Base-by-base conservation (phyloP, 2,329 filamentous ascomycete species). In the Cadophora malorum region DNA sequence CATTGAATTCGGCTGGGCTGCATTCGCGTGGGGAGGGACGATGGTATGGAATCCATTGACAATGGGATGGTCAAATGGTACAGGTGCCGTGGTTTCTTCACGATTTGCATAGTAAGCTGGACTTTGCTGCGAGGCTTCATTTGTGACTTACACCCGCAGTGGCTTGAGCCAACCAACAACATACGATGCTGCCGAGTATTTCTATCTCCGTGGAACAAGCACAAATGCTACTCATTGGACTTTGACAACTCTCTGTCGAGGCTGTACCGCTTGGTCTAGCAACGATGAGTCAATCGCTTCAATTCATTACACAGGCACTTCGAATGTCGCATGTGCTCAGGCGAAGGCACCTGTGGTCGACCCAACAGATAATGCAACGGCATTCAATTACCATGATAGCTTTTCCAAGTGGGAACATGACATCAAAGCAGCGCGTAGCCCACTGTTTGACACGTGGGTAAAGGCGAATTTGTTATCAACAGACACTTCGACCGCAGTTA, bases 1-100 rank as follows among this genome's bases (percentile, higher is more conserved):
- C 5, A 53, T 67, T 25, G 52, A 25, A 14, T 66, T 63, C 8
- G 68, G 59, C 10, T 72, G 69, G 70, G 67, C 66, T 3, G 69
- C 69, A 16, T 71, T 72, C 60, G 47, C 65, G 35, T 72, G 67
- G 70, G 70, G 69, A 55, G 70, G 69, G 16, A 72, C 67, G 1
- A 71, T 71, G 69, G 65, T 66, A 0, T 71, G 67, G 47, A 72
- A 71, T 53, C 70, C 69, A 3, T 55, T 71, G 25, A 69, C 69
- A 9, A 63, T 71, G 23, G 64, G 61, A 16, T 72, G 69, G 69
- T 38, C 62, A 14, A 71, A 69, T 64, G 67, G 65, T 14, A 67
- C 59, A 12, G 64, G 60, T 28, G 69, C 65, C 9, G 50, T 64
- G 0, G 56, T 66, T 0, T 72, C 70, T 5, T 66, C 70, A 4